phyloP scores from a whole-genome alignment of 768 basidiomycete genomes.

The Myochromella boudieri region DNA sequence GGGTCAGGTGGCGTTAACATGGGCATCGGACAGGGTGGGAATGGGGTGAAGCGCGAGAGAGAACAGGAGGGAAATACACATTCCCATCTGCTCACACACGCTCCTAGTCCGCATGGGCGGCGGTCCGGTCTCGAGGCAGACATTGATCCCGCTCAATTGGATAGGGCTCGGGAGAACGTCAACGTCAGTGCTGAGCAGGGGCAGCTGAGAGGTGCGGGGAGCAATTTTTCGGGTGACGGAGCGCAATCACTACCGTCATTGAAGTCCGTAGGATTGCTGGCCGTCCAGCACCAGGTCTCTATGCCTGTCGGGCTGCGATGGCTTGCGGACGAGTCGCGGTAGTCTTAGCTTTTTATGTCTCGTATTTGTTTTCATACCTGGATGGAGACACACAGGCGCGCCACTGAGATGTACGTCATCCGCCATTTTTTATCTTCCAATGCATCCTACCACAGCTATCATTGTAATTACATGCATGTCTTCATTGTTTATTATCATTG shows the following conservation, averaged over 20 bases:
- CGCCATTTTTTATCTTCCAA: constrained; percentile 3
- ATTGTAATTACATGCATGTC: constrained; percentile 12
- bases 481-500: constrained; percentile 6
- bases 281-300: constrained; percentile 14
- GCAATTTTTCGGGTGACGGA: constrained; percentile 24
- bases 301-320: constrained; percentile 72
- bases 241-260: constrained; percentile 64
- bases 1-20: constrained; percentile 21
- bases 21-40: constrained; percentile 23
- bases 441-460: constrained; percentile 1
- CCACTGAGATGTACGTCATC: neutral
- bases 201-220: constrained; percentile 17
- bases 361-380: constrained; percentile 1
- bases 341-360: no score
- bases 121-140: constrained; percentile 16
- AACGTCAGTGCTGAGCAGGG: constrained; percentile 11
- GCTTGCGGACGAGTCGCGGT: constrained; percentile 64
- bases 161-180: constrained; percentile 8
- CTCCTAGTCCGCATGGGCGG: constrained; percentile 1
- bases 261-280: constrained; percentile 69
- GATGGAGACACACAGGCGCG: neutral
- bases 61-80: constrained; percentile 19
- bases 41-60: constrained; percentile 21
- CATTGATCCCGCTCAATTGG: constrained; percentile 12
- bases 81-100: neutral